Evolutionary conservation across 805 yeast species (phyloP), one percentile per base, ranked within the genome.

Genomic region (Saturnispora diversa): DNA sequence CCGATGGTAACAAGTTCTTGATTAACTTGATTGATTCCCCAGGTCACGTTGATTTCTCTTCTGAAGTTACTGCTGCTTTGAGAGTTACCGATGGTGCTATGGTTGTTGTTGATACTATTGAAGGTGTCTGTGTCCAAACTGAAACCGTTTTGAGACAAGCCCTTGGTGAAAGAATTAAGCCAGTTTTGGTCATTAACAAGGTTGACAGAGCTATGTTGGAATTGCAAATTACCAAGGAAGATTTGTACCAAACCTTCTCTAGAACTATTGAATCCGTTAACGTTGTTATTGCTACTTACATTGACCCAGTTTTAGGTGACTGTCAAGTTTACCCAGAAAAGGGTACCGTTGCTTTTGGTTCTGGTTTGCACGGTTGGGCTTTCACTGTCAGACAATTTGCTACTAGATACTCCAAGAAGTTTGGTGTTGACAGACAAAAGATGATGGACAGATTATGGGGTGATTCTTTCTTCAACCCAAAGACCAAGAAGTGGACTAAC

Each of bases 281-380:
- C 82, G 98, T 92, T 65, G 83, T 92, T 68, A 86, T 90, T 68
- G 76, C 97, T 54, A 90, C 97, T 61, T 90, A 90, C 75, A 73
- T 79, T 62, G 98, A 90, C 68, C 74, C 76, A 70, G 69, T 75
- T 50, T 71, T 90, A 53, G 98, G 98, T 76, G 97, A 90, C 65
- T 81, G 76, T 62, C 97, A 90, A 77, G 97, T 90, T 53, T 90
- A 82, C 95, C 98, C 98, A 72, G 94, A 90, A 70, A 70, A 72
- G 67, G 98, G 98, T 76, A 90, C 97, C 70, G 95, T 90, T 65
- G 98, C 98, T 59, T 90, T 90, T 73, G 97, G 95, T 77, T 92
- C 97, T 70, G 98, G 97, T 84, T 78, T 90, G 66, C 98, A 90
- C 81, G 98, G 98, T 73, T 90, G 98, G 98, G 97, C 97, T 68